Percentiles rank a stretch among this genome's conserved stretches.
phyloP scores from a whole-genome alignment of 1,284 basidiomycete genomes.

The Cryptococcus jaspeensis region DNA sequence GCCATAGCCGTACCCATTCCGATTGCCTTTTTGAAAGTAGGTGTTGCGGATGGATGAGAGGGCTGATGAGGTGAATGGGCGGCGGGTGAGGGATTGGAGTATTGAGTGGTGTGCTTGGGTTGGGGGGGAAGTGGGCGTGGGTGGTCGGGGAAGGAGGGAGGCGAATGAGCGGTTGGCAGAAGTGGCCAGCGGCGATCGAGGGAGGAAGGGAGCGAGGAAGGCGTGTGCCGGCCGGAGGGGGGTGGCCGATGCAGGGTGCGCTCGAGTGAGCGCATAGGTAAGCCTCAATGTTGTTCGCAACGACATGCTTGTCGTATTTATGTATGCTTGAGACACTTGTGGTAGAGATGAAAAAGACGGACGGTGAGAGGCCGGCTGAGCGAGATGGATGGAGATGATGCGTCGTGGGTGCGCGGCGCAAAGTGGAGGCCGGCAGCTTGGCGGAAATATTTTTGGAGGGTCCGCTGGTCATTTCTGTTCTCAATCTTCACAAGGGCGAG shows the following conservation, averaged over 20 bases:
- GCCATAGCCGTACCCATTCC: constrained; percentile 15
- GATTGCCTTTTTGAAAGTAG: constrained; percentile 19
- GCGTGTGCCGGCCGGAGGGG: background rate
- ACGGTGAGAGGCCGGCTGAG: no score
- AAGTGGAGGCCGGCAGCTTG: no score
- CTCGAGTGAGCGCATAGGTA: background rate
- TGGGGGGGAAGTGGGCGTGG: background rate
- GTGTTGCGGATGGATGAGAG: constrained; percentile 11
- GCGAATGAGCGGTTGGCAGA: background rate
- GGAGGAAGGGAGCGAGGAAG: background rate
- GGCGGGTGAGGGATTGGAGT: background rate
- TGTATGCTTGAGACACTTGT: no score
- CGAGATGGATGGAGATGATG: no score
- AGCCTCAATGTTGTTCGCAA: no score
- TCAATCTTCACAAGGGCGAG: no score
- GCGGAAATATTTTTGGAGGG: no score
- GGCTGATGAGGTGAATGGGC: background rate
- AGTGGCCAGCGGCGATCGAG: background rate
- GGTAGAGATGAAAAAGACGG: no score
- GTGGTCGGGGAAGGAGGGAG: background rate
- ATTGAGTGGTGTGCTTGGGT: background rate
- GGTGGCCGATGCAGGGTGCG: background rate
- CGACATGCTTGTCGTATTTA: no score
- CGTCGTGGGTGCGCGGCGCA: no score
- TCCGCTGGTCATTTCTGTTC: no score